Percentiles rank a stretch among this genome's conserved stretches.
phyloP scores from a whole-genome alignment of 164 flowering plant species.

The Annona squamosa region DNA sequence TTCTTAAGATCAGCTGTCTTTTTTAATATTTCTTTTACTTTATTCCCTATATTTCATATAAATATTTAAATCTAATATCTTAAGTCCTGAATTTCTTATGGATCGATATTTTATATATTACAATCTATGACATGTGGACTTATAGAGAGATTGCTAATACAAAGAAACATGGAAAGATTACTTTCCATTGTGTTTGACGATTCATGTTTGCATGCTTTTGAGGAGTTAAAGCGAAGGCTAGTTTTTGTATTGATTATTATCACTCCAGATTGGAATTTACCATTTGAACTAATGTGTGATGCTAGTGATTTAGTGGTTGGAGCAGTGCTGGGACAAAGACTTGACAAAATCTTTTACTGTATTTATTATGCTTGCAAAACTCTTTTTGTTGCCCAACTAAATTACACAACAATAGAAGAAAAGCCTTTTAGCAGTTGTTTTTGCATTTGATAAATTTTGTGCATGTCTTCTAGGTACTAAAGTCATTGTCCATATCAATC shows the following conservation, averaged over 20 bases:
- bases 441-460: slow-evolving; percentile 12
- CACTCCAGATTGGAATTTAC: no score
- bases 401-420: slow-evolving; percentile 9
- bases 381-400: slow-evolving; percentile 6
- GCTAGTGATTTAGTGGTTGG: not conserved
- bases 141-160: not conserved
- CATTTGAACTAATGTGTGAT: no score
- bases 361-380: slow-evolving; percentile 11
- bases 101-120: no score
- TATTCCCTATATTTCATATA: no score
- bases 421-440: slow-evolving; percentile 9
- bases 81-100: no score
- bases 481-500: not conserved
- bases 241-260: no score
- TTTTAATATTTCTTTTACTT: no score
- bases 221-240: not conserved
- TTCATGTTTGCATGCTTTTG: not conserved
- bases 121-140: no score
- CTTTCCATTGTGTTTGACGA: not conserved
- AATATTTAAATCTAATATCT: no score
- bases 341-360: not conserved
- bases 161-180: not conserved
- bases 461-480: slow-evolving; percentile 9
- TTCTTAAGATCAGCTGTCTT: not conserved
- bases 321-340: slow-evolving; percentile 3